Percentiles rank a stretch among this genome's conserved stretches.
Evolutionary conservation across 2,329 filamentous ascomycete genomes (phyloP).

Genomic region (Phaeosphaeriaceae sp.): DNA sequence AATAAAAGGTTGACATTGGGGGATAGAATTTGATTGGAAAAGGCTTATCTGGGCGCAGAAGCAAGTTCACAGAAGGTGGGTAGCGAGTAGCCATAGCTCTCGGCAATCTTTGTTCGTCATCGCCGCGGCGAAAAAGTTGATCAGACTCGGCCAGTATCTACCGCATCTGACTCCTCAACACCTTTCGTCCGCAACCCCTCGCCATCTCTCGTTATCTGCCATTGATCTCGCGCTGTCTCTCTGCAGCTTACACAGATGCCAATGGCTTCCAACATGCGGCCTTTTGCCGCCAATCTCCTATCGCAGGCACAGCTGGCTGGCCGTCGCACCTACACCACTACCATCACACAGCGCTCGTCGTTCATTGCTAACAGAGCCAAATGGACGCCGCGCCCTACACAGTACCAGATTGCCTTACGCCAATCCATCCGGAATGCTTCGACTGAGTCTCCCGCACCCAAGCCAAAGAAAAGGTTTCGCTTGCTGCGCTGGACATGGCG

Average conservation of each 20-base stretch:
- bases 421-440: constrained; percentile 45
- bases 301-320: constrained; percentile 43
- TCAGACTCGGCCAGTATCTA: constrained; percentile 11
- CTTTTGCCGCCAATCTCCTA: constrained; percentile 39
- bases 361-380: constrained; percentile 42
- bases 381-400: constrained; percentile 42
- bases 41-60: constrained; percentile 6
- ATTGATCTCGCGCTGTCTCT: constrained; percentile 15
- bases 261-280: constrained; percentile 48
- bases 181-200: constrained; percentile 13
- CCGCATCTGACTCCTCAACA: constrained; percentile 19
- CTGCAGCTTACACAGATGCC: constrained; percentile 12
- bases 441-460: constrained; percentile 38
- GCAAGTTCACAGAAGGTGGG: constrained; percentile 6
- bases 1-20: background rate
- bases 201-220: constrained; percentile 10
- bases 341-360: constrained; percentile 39
- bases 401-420: constrained; percentile 44
- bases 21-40: constrained; percentile 22
- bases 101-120: constrained; percentile 30
- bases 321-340: constrained; percentile 43
- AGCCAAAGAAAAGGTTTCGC: constrained; percentile 63
- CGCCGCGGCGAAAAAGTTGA: constrained; percentile 37
- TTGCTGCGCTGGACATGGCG: constrained; percentile 84
- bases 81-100: constrained; percentile 10